A percentile compares a stretch with the other conserved stretches of the same genome.
phyloP scores from a whole-genome alignment of 164 flowering plant genomes.

The Aristolochia californica region DNA sequence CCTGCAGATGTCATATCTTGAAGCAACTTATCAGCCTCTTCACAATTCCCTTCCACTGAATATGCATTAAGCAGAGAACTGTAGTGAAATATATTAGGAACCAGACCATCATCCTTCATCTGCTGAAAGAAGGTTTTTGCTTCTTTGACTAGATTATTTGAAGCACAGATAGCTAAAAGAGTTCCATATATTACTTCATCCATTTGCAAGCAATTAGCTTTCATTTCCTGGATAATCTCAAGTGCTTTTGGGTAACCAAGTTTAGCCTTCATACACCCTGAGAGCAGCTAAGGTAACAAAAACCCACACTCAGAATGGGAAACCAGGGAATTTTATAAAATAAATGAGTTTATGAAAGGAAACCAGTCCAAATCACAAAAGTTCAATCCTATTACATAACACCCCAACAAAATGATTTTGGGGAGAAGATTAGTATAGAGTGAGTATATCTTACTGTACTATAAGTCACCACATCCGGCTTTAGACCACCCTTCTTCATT shows the following conservation, averaged over 20 bases:
- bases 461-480: constrained; percentile 70
- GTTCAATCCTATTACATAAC: no score
- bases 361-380: no score
- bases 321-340: no score
- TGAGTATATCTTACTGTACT: constrained; percentile 67
- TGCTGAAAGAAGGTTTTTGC: constrained; percentile 59
- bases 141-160: constrained; percentile 50
- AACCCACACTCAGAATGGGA: no score
- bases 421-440: no score
- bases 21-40: constrained; percentile 65
- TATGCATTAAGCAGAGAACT: constrained; percentile 81
- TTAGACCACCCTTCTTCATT: constrained; percentile 77
- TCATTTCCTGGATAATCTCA: constrained; percentile 58
- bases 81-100: constrained; percentile 71
- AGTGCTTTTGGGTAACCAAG: constrained; percentile 65
- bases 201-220: constrained; percentile 40
- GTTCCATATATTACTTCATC: constrained; percentile 74
- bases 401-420: no score
- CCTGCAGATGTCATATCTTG: constrained; percentile 74
- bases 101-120: constrained; percentile 71
- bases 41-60: constrained; percentile 37
- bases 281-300: constrained; percentile 50
- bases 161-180: constrained; percentile 76
- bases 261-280: constrained; percentile 69
- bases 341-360: no score